Evolutionary conservation across 306 rosid species (phyloP), one percentile per base, ranked within the genome.

Genomic region (Benincasa hispida): DNA sequence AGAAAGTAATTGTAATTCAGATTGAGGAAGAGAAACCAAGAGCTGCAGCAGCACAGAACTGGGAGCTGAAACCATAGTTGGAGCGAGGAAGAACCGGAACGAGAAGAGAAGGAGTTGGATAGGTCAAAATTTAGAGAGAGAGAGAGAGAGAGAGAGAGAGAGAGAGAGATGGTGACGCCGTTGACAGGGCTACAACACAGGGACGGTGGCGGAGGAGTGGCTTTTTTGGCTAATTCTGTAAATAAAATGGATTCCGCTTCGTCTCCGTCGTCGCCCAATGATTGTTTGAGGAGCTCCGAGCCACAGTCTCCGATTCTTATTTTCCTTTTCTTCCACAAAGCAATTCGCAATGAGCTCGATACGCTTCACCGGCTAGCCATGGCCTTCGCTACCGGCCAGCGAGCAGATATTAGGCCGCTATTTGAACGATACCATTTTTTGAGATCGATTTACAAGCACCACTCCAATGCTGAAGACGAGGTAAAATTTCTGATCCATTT

Each of bases 401-500:
- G 86, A 78, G 80, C 93, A 5, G 96, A 95, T 72, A 87, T 95
- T 63, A 81, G 70, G 54, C 91, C 99, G 6, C 83, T 95, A 58
- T 84, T 80, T 35, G 90, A 90, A 39, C 90, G 88, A 53, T 95
- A 92, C 72, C 93, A 79, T 95, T 95, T 95, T 77, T 81, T 95
- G 69, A 88, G 91, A 80, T 90, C 96, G 76, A 89, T 95, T 77
- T 95, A 92, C 80, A 88, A 87, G 83, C 92, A 92, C 82, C 98
- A 95, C 85, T 88, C 89, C 92, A 89, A 88, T 95, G 99, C 98
- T 32, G 99, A 95, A 87, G 99, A 95, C 80, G 98, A 95, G 99
- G 99, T 94, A 45, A 76, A 47, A 61, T 83, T 81, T 84, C 81
- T 41, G 30, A 53, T 80, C 74, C 74, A 0, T 78, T 41, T 85